These are phyloP conservation scores for Trichoderma simmonsii DNA, from an alignment of 2,329 filamentous ascomycete species.

Conservation along the genomic window DNA sequence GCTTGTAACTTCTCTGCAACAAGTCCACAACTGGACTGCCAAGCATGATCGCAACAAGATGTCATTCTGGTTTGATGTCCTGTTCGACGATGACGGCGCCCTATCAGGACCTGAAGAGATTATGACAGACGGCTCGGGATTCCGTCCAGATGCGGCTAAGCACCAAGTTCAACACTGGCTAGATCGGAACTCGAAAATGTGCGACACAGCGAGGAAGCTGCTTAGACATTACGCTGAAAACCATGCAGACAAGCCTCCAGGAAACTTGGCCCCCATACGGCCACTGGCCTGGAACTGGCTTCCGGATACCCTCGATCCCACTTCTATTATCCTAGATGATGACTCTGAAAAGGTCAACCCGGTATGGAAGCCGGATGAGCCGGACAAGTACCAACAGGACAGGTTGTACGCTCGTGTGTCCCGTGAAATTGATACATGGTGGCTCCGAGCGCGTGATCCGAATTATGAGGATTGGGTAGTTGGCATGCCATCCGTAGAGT, in stretches of 20 bases:
- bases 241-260: conserved; percentile 47
- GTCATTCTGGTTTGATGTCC: conserved; percentile 64
- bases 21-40: conserved; percentile 67
- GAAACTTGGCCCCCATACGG: conserved; percentile 48
- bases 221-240: conserved; percentile 54
- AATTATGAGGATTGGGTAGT: conserved; percentile 59
- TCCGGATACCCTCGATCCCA: conserved; percentile 36
- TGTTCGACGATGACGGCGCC: conserved; percentile 57
- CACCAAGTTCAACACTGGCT: conserved; percentile 62
- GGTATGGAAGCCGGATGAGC: conserved; percentile 50
- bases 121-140: conserved; percentile 50
- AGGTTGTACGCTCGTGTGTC: conserved; percentile 59
- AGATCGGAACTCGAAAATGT: conserved; percentile 58
- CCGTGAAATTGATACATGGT: conserved; percentile 63
- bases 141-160: conserved; percentile 56
- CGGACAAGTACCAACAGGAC: conserved; percentile 59
- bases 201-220: conserved; percentile 52
- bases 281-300: conserved; percentile 57
- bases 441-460: conserved; percentile 57
- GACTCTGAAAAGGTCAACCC: conserved; percentile 45
- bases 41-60: conserved; percentile 69
- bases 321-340: conserved; percentile 33
- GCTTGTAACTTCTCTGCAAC: conserved; percentile 62
- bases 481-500: conserved; percentile 58
- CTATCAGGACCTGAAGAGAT: conserved; percentile 50